phyloP scores from a whole-genome alignment of 1,139 yeast genomes.

The Taiozyma sp. region DNA sequence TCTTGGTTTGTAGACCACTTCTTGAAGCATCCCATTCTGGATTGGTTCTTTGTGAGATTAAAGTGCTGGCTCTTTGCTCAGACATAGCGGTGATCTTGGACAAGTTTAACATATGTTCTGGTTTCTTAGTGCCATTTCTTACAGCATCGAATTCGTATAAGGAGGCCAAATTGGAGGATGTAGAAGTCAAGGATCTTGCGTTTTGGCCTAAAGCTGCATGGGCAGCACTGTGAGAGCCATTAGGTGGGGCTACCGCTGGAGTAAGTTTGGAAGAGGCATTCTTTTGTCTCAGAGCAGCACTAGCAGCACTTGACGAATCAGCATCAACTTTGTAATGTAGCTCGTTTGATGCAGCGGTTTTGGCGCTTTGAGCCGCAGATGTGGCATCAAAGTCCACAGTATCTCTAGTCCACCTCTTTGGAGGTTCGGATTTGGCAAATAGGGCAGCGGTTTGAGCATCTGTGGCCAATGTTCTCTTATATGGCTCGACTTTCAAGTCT shows the following conservation, averaged over 20 bases:
- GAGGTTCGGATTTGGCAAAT: constrained; percentile 44
- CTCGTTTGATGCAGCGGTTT: constrained; percentile 13
- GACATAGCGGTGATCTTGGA: constrained; percentile 27
- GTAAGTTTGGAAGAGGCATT: constrained; percentile 1
- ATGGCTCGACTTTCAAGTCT: constrained; percentile 58
- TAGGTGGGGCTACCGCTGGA: constrained; percentile 1
- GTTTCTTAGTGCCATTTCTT: constrained; percentile 31
- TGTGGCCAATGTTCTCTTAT: constrained; percentile 55
- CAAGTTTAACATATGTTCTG: constrained; percentile 23
- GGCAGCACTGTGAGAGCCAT: constrained; percentile 16
- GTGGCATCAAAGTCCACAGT: constrained; percentile 34
- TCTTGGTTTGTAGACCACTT: constrained; percentile 39
- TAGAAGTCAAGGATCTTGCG: constrained; percentile 26
- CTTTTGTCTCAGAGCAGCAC: constrained; percentile 15
- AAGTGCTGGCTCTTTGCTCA: constrained; percentile 14
- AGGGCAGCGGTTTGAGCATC: constrained; percentile 63
- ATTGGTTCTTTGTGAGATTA: constrained; percentile 33
- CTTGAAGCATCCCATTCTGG: constrained; percentile 36
- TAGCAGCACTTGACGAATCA: constrained; percentile 6
- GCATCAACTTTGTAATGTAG: constrained; percentile 13
- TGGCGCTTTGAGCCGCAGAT: constrained; percentile 34
- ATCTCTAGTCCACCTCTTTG: constrained; percentile 42
- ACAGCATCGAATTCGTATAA: constrained; percentile 36
- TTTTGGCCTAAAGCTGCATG: constrained; percentile 18
- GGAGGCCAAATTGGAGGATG: constrained; percentile 26